These are phyloP conservation scores for Nannizzia gypsea DNA, from an alignment of 2,329 filamentous ascomycete genomes.

Conservation along the genomic window DNA sequence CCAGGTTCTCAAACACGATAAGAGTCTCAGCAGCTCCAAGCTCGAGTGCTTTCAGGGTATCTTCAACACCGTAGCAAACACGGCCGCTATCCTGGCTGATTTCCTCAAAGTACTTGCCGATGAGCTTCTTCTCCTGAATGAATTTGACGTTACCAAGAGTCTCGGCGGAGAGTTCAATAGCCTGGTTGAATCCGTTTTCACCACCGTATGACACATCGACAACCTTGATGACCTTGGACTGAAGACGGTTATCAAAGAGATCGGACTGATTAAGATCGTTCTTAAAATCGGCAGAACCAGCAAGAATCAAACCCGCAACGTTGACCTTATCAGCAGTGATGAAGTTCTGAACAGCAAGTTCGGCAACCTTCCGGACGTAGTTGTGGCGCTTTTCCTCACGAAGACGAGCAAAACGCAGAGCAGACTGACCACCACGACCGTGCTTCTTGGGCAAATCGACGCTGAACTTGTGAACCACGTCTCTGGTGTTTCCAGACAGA, in stretches of 20 bases:
- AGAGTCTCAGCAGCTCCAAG: constrained; percentile 87
- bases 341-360: constrained; percentile 96
- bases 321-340: constrained; percentile 98
- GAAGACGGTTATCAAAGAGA: constrained; percentile 85
- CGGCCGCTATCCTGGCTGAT: constrained; percentile 96
- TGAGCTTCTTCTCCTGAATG: constrained; percentile 99
- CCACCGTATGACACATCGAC: constrained; percentile 98
- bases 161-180: constrained; percentile 88
- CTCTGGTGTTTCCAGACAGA: constrained; percentile 90
- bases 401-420: constrained; percentile 97
- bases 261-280: constrained; percentile 97
- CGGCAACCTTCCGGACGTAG: constrained; percentile 97
- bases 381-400: constrained; percentile 99
- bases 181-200: constrained; percentile 99
- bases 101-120: constrained; percentile 97
- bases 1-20: constrained; percentile 95
- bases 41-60: constrained; percentile 92
- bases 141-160: constrained; percentile 99
- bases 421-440: constrained; percentile 99
- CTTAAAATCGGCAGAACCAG: constrained; percentile 98
- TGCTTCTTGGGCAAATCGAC: constrained; percentile 99
- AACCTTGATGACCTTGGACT: constrained; percentile 95
- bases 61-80: constrained; percentile 95
- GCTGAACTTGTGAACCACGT: constrained; percentile 94
- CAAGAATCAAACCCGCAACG: constrained; percentile 86